These are phyloP conservation scores for Gymnopilus dilepis DNA, from an alignment of 768 basidiomycete genomes.

Conservation along the genomic window DNA sequence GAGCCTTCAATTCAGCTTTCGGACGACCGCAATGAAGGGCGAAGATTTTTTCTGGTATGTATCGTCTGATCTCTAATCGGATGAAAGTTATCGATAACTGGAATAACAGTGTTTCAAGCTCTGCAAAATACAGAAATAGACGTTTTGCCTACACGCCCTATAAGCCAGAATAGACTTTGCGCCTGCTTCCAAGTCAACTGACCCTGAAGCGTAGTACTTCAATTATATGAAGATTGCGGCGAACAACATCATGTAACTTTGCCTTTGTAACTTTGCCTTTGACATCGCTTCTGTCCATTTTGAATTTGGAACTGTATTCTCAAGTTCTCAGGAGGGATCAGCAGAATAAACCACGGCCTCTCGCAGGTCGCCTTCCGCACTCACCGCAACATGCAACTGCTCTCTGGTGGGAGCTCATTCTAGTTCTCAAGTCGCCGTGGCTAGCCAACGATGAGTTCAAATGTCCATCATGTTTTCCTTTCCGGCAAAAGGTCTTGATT, in stretches of 20 bases:
- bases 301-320: too few relatives aligned
- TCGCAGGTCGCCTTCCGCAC: slow-evolving; percentile 11
- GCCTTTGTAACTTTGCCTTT: not conserved
- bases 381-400: slow-evolving; percentile 10
- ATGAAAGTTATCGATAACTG: too few relatives aligned
- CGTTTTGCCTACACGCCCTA: not conserved
- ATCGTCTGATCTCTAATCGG: too few relatives aligned
- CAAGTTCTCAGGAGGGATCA: not conserved
- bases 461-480: too few relatives aligned
- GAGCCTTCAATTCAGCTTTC: too few relatives aligned
- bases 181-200: slow-evolving; percentile 1
- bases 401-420: not conserved
- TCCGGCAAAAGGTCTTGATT: too few relatives aligned
- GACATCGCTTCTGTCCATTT: not conserved
- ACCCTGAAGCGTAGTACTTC: not conserved
- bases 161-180: not conserved
- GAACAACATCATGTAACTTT: not conserved
- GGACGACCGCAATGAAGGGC: too few relatives aligned
- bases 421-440: not conserved
- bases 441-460: not conserved
- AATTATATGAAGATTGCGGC: not conserved
- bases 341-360: not conserved
- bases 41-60: too few relatives aligned
- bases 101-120: not conserved
- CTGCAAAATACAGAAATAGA: not conserved